Conservation (phyloP, 495 filamentous ascomycete genomes). For the Aspergillus ellipticus region DNA sequence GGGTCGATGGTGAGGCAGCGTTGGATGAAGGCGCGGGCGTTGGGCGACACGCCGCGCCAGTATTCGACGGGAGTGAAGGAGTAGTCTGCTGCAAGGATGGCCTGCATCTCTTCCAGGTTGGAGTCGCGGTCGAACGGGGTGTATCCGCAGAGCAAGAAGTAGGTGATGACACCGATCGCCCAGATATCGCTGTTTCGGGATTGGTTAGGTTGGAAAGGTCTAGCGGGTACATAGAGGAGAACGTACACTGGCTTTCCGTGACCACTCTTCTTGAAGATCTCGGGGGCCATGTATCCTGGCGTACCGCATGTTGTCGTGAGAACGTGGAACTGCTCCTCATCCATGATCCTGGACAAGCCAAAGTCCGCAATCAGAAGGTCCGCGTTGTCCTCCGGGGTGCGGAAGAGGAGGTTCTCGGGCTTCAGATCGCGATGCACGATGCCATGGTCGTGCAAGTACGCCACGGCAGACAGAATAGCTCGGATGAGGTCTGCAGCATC, state of each 20-base stretch:
- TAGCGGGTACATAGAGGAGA: too few species aligned
- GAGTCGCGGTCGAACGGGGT: slow-evolving; percentile 97
- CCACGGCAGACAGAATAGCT: slow-evolving; percentile 92
- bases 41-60: slow-evolving; percentile 88
- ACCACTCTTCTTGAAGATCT: slow-evolving; percentile 76
- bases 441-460: slow-evolving; percentile 96
- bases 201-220: slow-evolving; percentile 2
- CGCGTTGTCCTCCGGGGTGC: slow-evolving; percentile 55
- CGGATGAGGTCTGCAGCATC: slow-evolving; percentile 95
- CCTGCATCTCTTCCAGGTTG: slow-evolving; percentile 98
- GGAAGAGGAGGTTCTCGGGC: slow-evolving; percentile 52
- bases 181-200: slow-evolving; percentile 58
- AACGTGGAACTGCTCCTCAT: slow-evolving; percentile 98
- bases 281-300: slow-evolving; percentile 91
- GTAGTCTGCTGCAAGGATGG: slow-evolving; percentile 94
- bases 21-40: slow-evolving; percentile 86
- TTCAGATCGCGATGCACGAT: slow-evolving; percentile 89
- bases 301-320: slow-evolving; percentile 97
- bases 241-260: slow-evolving; percentile 76
- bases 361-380: slow-evolving; percentile 94
- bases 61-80: slow-evolving; percentile 93
- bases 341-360: slow-evolving; percentile 92
- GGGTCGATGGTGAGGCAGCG: slow-evolving; percentile 88
- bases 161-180: slow-evolving; percentile 82
- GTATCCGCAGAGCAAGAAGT: slow-evolving; percentile 97